Evolutionary conservation across 2,329 filamentous ascomycete species (phyloP).

Genomic region (Beauveria brongniartii): DNA sequence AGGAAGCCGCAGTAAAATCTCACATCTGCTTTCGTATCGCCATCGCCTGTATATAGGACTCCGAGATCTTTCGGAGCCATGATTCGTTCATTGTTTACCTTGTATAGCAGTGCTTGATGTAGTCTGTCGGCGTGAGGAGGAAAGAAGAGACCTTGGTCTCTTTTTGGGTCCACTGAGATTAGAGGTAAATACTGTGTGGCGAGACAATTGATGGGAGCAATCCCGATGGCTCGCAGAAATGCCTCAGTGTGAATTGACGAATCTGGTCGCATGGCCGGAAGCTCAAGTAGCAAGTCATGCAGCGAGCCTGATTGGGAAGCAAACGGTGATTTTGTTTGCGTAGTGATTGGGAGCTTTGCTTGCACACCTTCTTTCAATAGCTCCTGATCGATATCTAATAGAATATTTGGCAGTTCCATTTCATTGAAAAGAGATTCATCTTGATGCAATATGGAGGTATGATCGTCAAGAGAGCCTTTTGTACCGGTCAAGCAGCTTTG

Average conservation of each 20-base stretch:
- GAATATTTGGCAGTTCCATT: background rate
- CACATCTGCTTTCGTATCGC: background rate
- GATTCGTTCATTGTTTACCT: constrained; percentile 19
- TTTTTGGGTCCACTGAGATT: constrained; percentile 14
- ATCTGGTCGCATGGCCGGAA: background rate
- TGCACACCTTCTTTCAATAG: background rate
- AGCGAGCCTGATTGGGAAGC: background rate
- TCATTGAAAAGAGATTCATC: background rate
- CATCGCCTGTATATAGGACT: rapidly evolving
- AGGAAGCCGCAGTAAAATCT: background rate
- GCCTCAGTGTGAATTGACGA: background rate
- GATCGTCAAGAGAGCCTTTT: background rate
- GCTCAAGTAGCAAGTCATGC: background rate
- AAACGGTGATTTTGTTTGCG: background rate
- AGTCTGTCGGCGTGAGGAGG: constrained; percentile 16
- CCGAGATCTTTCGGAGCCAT: background rate
- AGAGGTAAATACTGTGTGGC: constrained; percentile 24
- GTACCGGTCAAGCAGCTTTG: background rate
- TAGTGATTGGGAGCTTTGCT: background rate
- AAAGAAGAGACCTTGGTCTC: constrained; percentile 23
- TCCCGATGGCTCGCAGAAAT: background rate
- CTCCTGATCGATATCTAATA: background rate
- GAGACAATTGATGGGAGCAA: constrained; percentile 12
- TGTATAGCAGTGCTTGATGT: constrained; percentile 18
- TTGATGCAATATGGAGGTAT: too few species aligned